Percentiles rank a stretch among this genome's conserved stretches.
Evolutionary conservation across 2,329 filamentous ascomycete species (phyloP).

Genomic region (Talaromyces atroroseus): DNA sequence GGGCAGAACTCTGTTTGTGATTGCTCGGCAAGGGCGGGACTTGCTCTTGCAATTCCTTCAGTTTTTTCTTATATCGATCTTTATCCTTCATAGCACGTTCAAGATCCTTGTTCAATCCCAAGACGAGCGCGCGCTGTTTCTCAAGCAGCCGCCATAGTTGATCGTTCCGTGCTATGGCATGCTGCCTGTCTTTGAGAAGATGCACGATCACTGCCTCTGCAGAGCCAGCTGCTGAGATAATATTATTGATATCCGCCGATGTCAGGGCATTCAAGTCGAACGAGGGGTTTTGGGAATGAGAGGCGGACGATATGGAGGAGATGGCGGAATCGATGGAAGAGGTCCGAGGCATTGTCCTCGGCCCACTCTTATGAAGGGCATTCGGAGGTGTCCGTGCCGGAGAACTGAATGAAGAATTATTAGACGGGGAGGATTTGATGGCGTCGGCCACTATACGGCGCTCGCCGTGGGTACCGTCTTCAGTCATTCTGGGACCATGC

Average conservation of each 20-base stretch:
- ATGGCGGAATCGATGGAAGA: conserved; percentile 93
- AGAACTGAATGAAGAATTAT: conserved; percentile 20
- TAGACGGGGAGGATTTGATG: conserved; percentile 25
- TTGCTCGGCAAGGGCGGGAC: conserved; percentile 33
- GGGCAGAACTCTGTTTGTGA: conserved; percentile 16
- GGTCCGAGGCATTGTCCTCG: conserved; percentile 57
- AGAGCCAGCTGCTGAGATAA: conserved; percentile 81
- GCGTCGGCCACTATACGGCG: conserved; percentile 25
- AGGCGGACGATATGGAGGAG: conserved; percentile 62
- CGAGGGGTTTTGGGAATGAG: conserved; percentile 54
- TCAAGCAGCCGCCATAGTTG: conserved; percentile 95
- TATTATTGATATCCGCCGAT: conserved; percentile 67
- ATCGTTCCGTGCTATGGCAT: conserved; percentile 79
- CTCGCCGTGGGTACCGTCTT: conserved; percentile 19
- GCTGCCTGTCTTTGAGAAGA: conserved; percentile 84
- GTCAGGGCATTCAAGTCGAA: conserved; percentile 53
- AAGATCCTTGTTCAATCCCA: conserved; percentile 90
- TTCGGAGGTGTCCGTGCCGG: conserved; percentile 25
- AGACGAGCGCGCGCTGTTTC: conserved; percentile 89
- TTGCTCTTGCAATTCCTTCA: conserved; percentile 65
- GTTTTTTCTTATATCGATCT: conserved; percentile 83
- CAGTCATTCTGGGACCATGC: conserved; percentile 23
- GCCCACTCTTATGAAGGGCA: conserved; percentile 25
- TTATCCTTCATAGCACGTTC: conserved; percentile 90
- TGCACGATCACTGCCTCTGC: conserved; percentile 84